Base-by-base conservation (phyloP, 1,284 basidiomycete genomes). In the Cryptococcus deneoformans region DNA sequence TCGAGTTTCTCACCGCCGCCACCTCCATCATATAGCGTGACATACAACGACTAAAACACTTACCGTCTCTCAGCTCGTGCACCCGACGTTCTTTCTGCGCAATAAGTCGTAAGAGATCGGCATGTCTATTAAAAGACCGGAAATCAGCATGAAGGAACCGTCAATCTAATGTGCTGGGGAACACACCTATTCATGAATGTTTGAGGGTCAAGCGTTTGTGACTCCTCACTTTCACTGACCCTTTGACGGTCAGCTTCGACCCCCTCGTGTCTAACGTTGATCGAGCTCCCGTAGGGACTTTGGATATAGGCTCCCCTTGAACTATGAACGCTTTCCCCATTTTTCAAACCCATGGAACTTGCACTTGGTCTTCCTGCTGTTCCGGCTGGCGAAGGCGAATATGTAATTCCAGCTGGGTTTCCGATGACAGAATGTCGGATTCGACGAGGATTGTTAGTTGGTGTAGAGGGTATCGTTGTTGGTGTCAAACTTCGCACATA, bases 11-110 rank as follows among this genome's bases (percentile, higher is more conserved):
- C 3, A 11, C 40, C 16, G 40, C 40, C 40, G 40, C 16, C 11
- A 16, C 40, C 40, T 6, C 6, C 35, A 40, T 40, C 20, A 49
- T 29, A 29, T 29, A 29, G 29, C 29, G 12, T 10, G 11, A 3
- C 34, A 24, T 34, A 40, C 20, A n/a, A 38, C 6, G 35, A 40
- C 36, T 38, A 29, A 48, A 29, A 29, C 43, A 24, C 9, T 4
- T 6, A 73, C 72, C 73, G 51, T 72, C 69, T 45, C 60, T 62
- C 16, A 74, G 60, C 47, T 76, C 74, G 40, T 70, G 68, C 46
- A 76, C 71, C 11, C 67, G 48, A 7, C 72, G 58, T 46, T 76
- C 72, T 40, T 67, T 66, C 61, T 70, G 65, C 29, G 74, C 74
- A 48, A 76, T 76, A 5, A 63, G 51, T 0, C 65, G 68, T 5